Evolutionary conservation across 495 filamentous ascomycete genomes (phyloP), one percentile per base, ranked within the genome.

Genomic region (Penicillium maclennaniae): DNA sequence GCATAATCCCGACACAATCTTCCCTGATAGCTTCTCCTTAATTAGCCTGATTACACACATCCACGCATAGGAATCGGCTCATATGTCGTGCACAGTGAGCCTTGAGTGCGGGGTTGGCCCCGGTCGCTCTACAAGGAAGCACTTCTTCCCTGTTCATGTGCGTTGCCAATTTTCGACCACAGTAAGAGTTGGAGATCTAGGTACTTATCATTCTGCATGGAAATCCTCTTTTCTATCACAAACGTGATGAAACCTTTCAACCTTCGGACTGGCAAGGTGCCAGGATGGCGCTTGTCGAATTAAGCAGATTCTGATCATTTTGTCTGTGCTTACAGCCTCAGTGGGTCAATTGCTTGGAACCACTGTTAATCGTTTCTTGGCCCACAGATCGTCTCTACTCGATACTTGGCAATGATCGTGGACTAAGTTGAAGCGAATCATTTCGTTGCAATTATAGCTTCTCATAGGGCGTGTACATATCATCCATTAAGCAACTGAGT

Each of bases 221-320:
- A 14, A 7, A 10, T 19, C 15, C 7, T 7, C 16, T 17, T 39
- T n/a, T 15, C 15, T n/a, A 39, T 39, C 23, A 23, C 5, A 5
- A n/a, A 48, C 8, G 60, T 60, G 54, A 58, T 50, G 57, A 60
- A 49, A 63, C 14, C 31, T 27, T 58, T 57, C 53, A 60, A 57
- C 53, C 45, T 37, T 48, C 48, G 21, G 56, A 60, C 54, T 44
- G 37, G 49, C 9, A 41, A 16, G 10, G 20, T 10, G 51, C 41
- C 37, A 44, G 54, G 15, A 47, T 58, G 54, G 60, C 38, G 16
- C 40, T 16, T 4, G 25, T 17, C 40, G n/a, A 34, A 60, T 56
- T 56, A 60, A 63, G 60, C 56, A 62, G 56, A 59, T 50, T 59
- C 56, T 34, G 60, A 62, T 48, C 20, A 16, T 47, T 21, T 28